Evolutionary conservation across 495 filamentous ascomycete species (phyloP), one percentile per base, ranked within the genome.

Genomic region (Penicillium waksmanii): DNA sequence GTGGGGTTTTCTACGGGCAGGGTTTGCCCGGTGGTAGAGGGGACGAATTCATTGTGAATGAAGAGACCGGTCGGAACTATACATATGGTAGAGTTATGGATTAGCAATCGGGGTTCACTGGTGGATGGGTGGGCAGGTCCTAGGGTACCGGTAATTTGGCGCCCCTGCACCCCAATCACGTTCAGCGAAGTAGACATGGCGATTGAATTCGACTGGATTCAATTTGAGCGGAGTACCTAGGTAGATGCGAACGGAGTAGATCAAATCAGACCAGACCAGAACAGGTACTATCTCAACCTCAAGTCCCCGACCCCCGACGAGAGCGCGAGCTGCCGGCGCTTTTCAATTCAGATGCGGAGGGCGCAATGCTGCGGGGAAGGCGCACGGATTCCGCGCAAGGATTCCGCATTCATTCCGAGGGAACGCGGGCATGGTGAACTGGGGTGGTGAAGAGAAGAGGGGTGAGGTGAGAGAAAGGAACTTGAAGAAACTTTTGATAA

Each of bases 11-110:
- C 64, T 17, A 70, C 59, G 12, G 38, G 15, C 17, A 75, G 53
- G 1, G 51, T 73, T 19, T 56, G 51, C 18, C 59, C 61, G 1
- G 56, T 65, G 0, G 35, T 52, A 1, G 68, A 67, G 12, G 61
- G 49, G 3, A 66, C 51, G 50, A 73, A 77, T 60, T 76, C 62
- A 62, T 75, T 77, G 62, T 76, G 64, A 54, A 79, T 76, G 51
- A 79, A 77, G 0, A 76, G 65, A 11, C 74, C 71, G 1, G 67
- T 72, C 13, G 66, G 66, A 56, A 64, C 66, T 68, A 27, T 8
- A 18, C n/a, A 19, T 11, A 11, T 31, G 33, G 40, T 33, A 44
- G 42, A 17, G 42, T 17, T 44, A 18, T 31, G 5, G 8, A 31
- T 31, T 31, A 31, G 27, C 27, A 31, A 31, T 31, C 6, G 27